Percentiles rank a stretch among this genome's conserved stretches.
Conservation (phyloP, 176 grass and related monocot genomes). For the Thinopyrum elongatum region DNA sequence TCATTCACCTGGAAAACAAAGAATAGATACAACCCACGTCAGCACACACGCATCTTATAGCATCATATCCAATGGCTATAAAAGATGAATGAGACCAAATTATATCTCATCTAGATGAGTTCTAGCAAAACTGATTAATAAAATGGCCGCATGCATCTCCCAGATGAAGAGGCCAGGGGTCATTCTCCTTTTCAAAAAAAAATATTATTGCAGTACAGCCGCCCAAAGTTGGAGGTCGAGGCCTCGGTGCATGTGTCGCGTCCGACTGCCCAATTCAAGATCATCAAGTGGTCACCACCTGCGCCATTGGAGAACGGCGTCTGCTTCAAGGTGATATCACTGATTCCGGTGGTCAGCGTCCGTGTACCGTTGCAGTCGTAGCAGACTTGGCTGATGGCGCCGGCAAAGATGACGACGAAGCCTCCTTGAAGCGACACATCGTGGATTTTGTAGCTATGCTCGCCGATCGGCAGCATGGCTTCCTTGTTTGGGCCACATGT, state of each 20-base stretch:
- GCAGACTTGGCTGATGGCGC: neutral
- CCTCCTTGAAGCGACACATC: neutral
- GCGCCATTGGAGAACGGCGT: conserved; percentile 2
- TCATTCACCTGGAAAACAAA: too few relatives aligned
- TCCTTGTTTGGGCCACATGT: neutral
- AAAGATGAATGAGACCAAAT: too few relatives aligned
- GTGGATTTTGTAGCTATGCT: neutral
- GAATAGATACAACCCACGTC: too few relatives aligned
- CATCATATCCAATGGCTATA: too few relatives aligned
- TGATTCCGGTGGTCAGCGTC: neutral
- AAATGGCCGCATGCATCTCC: too few relatives aligned
- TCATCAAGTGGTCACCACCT: neutral
- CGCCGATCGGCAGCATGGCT: conserved; percentile 17
- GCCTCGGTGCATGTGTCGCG: neutral
- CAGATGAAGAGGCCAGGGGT: too few relatives aligned
- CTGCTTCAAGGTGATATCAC: neutral
- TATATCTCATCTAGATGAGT: too few relatives aligned
- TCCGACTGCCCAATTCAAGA: conserved; percentile 38
- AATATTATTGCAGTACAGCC: neutral
- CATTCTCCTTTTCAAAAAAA: too few relatives aligned
- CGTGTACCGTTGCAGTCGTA: neutral
- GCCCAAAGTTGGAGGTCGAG: accelerated
- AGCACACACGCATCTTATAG: too few relatives aligned
- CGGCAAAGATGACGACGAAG: neutral
- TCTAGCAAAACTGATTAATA: too few relatives aligned